Evolutionary conservation across 2,329 filamentous ascomycete genomes (phyloP), one percentile per base, ranked within the genome.

Genomic region (Neophaeococcomyces aloes): DNA sequence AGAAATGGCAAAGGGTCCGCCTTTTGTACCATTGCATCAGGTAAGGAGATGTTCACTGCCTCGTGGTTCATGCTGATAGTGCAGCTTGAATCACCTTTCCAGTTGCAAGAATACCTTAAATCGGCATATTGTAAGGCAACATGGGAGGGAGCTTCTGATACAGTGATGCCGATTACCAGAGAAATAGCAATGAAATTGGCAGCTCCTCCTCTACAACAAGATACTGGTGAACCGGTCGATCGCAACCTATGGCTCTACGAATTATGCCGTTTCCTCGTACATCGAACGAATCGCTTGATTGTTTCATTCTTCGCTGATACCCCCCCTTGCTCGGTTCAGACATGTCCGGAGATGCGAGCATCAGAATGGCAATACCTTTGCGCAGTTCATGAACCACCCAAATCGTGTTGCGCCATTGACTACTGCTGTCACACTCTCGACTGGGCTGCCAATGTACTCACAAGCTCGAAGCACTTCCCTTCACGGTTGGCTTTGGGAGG

Each of bases 311-410:
- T 98, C 56, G 85, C 87, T 60, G 91, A 96, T 64, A 75, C 73
- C 33, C 89, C 89, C 5, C 82, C 89, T 2, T 98, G 91, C 67
- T 94, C 86, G 47, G 77, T 84, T 11, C 72, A 74, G 51, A 95
- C 91, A 1, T 98, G 91, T 59, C 87, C 88, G 25, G 91, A 98
- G 66, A 98, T 98, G 91, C 87, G 91, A 59, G 91, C 91, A 2
- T 91, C 85, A 23, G 89, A 98, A 69, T 98, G 91, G 91, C 91
- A 98, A 66, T 98, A 96, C 59, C 78, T 98, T 37, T 98, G 91
- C 67, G 91, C 91, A 39, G 91, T 96, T 2, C 91, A 98, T 62
- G 89, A 96, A 60, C 83, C 87, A 38, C 91, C 91, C 38, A 96
- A 96, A 67, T 85, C 83, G 57, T 98, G 91, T 69, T 95, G 89